Base-by-base conservation (phyloP, 345 rosid genomes). In the Fremontodendron californicum region DNA sequence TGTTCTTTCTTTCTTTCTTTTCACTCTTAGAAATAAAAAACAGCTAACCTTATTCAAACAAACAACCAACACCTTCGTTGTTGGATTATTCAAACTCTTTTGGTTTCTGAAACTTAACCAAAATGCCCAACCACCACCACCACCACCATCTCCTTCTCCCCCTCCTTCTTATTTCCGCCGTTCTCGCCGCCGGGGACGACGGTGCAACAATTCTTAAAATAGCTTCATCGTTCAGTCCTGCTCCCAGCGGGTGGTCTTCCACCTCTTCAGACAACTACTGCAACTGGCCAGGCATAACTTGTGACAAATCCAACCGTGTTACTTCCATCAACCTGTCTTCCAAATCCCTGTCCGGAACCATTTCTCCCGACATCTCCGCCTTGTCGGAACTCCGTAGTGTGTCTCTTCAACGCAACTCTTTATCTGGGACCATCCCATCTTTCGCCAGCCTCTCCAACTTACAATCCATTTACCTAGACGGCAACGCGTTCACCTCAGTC, bases 361-460 rank as follows among this genome's bases (percentile, higher is more conserved):
- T 93, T 3, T 79, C 97, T 0, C 40, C 89, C 0, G 90, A 86
- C 57, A 82, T 94, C 75, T 82, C 90, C 45, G 54, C 90, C 33
- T 90, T 94, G 15, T 77, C 94, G 1, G 65, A 86, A 70, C 97
- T 94, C 42, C 78, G 74, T 5, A 45, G 75, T 13, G 68, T 93
- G 31, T 49, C 85, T 62, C 29, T 93, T 27, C 93, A 90, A 75
- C 52, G 33, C 16, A 94, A 94, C 77, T 54, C 73, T 0, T 86
- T 94, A 69, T 19, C 83, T 6, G 98, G 99, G 2, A 23, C 82
- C 25, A 29, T 95, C 18, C 98, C 98, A 3, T 86, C 93, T 9
- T 77, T 95, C 16, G 84, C 96, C 49, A 82, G 81, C 5, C 89
- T 89, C 21, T 25, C 91, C 0, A 79, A 68, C 73, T 85, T 95